A percentile compares a stretch with the other conserved stretches of the same genome.
Evolutionary conservation across 139 green algal species (phyloP).

Genomic region (Chlamydomonas asymmetrica): DNA sequence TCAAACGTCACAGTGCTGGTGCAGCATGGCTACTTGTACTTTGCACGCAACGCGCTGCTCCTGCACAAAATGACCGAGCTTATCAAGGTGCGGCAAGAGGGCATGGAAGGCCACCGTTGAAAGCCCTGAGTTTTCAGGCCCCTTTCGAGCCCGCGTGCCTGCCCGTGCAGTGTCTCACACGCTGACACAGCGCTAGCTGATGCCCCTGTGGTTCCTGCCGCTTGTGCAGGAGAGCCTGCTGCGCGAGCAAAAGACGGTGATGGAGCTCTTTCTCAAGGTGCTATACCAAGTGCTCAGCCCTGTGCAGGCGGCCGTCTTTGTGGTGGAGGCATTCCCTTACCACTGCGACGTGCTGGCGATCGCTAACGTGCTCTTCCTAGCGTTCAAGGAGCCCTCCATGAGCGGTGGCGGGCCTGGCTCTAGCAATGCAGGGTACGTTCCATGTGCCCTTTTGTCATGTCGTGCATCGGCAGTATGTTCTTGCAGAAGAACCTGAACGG

Average conservation of each 20-base stretch:
- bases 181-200: too few species aligned
- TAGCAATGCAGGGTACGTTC: too few species aligned
- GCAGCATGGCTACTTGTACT: slow-evolving; percentile 47
- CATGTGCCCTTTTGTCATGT: too few species aligned
- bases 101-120: too few species aligned
- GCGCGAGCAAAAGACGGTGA: slow-evolving; percentile 40
- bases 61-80: slow-evolving; percentile 36
- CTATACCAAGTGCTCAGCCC: slow-evolving; percentile 44
- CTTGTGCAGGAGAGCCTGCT: slow-evolving; percentile 36
- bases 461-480: too few species aligned
- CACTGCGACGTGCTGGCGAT: slow-evolving; percentile 50
- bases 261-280: slow-evolving; percentile 54
- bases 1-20: slow-evolving; percentile 40
- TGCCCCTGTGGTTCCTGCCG: too few species aligned
- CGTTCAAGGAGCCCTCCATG: too few species aligned
- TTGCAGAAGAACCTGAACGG: too few species aligned
- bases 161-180: too few species aligned
- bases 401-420: too few species aligned
- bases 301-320: slow-evolving; percentile 45
- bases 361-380: slow-evolving; percentile 32
- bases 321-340: slow-evolving; percentile 49
- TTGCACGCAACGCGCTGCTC: slow-evolving; percentile 34
- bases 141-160: too few species aligned
- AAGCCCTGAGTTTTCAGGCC: too few species aligned
- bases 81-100: slow-evolving; percentile 27